Conservation (phyloP, 176 grass and related monocot genomes). For the Calamus simplicifolius region DNA sequence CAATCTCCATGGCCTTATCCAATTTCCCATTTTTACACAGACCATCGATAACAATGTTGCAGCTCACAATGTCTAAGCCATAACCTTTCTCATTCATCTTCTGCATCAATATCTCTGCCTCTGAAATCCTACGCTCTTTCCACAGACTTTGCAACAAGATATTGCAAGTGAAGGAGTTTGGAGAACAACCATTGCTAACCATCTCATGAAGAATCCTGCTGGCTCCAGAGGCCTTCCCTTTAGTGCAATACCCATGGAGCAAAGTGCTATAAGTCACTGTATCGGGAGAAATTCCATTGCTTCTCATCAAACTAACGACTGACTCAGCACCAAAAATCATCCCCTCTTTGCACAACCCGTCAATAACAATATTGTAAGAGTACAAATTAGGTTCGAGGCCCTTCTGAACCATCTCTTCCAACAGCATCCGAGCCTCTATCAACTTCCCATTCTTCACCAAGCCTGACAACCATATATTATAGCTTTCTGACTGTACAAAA, state of each 20-base stretch:
- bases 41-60: constrained; percentile 89
- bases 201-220: constrained; percentile 78
- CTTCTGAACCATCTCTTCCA: constrained; percentile 60
- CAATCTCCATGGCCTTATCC: constrained; percentile 79
- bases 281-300: constrained; percentile 51
- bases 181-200: constrained; percentile 44
- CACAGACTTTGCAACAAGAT: constrained; percentile 86
- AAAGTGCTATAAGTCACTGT: constrained; percentile 82
- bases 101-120: constrained; percentile 57
- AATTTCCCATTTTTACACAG: constrained; percentile 67
- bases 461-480: constrained; percentile 79
- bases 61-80: constrained; percentile 61
- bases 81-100: constrained; percentile 69
- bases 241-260: constrained; percentile 68
- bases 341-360: constrained; percentile 79
- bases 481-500: constrained; percentile 58
- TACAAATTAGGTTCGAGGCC: constrained; percentile 67
- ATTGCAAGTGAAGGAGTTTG: constrained; percentile 68
- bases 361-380: constrained; percentile 79
- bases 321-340: constrained; percentile 63
- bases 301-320: constrained; percentile 63
- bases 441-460: constrained; percentile 61
- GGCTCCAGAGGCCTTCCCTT: constrained; percentile 44
- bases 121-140: constrained; percentile 59
- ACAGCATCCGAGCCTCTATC: constrained; percentile 49